Conservation (phyloP, 352 stramenopile genomes). For the Globisporangium paddicum region DNA sequence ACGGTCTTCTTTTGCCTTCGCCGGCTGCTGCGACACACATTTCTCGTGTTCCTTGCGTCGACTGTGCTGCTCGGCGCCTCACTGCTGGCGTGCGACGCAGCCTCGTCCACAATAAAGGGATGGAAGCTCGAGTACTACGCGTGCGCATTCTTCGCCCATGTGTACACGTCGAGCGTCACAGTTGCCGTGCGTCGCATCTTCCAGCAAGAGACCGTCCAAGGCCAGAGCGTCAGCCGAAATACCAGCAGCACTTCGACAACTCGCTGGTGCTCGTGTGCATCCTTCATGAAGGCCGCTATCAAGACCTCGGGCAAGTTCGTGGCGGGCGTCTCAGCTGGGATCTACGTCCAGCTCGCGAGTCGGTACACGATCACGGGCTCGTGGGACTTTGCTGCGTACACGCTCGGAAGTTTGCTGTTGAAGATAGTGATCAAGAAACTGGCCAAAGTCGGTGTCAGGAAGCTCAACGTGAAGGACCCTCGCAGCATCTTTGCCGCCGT, state of each 20-base stretch:
- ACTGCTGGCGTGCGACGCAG: not conserved
- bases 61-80: not conserved
- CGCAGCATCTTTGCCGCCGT: slow-evolving; percentile 13
- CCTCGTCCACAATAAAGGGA: not conserved
- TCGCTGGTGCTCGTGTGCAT: not conserved
- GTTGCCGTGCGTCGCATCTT: not conserved
- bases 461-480: slow-evolving; percentile 4
- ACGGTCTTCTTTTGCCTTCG: not conserved
- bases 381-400: slow-evolving; percentile 8
- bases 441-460: slow-evolving; percentile 1
- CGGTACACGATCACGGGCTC: not conserved
- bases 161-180: not conserved
- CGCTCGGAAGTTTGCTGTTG: slow-evolving; percentile 5
- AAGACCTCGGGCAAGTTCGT: not conserved
- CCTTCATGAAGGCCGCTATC: not conserved
- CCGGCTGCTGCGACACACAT: not conserved
- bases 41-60: slow-evolving; percentile 7
- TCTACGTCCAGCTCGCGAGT: slow-evolving; percentile 5
- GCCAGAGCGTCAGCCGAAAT: not conserved
- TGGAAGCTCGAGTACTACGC: slow-evolving; percentile 2
- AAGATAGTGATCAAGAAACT: slow-evolving; percentile 7
- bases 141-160: not conserved
- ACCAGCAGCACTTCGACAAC: not conserved
- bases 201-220: not conserved
- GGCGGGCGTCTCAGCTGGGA: not conserved